Evolutionary conservation across 192 early-diverging fungal species (phyloP).

Genomic region (Cetraspora pellucida): DNA sequence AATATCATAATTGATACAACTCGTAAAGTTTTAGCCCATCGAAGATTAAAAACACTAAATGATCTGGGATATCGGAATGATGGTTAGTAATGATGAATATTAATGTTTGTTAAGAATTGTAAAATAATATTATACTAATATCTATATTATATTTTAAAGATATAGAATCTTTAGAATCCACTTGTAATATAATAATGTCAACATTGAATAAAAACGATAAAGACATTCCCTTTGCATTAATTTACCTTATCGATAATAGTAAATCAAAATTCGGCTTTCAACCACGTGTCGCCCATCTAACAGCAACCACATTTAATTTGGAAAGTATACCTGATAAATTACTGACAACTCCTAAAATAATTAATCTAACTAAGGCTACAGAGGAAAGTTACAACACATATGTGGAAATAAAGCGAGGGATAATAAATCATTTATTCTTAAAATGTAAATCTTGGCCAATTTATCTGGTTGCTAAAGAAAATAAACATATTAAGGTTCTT

Average conservation of each 20-base stretch:
- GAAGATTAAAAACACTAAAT: conserved; percentile 40
- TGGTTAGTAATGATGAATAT: neutral
- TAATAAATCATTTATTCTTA: neutral
- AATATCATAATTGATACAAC: conserved; percentile 41
- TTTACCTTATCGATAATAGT: conserved; percentile 3
- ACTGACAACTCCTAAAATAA: neutral
- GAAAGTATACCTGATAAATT: neutral
- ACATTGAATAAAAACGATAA: neutral
- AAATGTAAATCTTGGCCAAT: neutral
- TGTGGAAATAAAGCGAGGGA: neutral
- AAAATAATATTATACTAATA: no score
- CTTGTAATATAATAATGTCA: conserved; percentile 1
- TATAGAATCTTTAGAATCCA: conserved; percentile 11
- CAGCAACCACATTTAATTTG: conserved; percentile 10
- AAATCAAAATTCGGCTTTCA: neutral
- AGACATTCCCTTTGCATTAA: conserved; percentile 9
- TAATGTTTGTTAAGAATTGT: no score
- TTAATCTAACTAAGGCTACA: neutral
- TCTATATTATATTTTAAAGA: neutral
- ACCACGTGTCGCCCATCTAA: neutral
- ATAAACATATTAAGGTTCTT: neutral
- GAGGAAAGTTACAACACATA: neutral
- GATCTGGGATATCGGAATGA: conserved; percentile 37
- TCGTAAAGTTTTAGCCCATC: conserved; percentile 34
- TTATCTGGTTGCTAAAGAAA: neutral